Evolutionary conservation across 1,284 basidiomycete species (phyloP), one percentile per base, ranked within the genome.

Genomic region (Tylopilus sp.): DNA sequence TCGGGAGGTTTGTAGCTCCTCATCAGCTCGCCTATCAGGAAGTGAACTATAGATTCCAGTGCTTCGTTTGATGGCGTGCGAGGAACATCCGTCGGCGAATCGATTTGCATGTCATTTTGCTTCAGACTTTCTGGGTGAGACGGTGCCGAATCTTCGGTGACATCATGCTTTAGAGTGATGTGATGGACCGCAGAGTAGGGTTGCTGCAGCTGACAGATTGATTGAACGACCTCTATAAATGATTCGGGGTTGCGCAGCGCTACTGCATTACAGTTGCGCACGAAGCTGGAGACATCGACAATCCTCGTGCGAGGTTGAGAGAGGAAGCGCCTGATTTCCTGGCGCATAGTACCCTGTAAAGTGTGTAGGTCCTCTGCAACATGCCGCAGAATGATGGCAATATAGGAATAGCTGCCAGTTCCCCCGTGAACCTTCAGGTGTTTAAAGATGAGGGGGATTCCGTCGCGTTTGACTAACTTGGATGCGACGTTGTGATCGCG

Each of bases 331-430:
- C 81, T 85, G 58, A 98, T 77, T 58, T 94, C 89, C 53, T 89
- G 84, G 21, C 80, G 78, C 83, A 99, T 95, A 53, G 90, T 78
- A 6, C 75, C 73, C 47, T 82, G 78, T 28, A 98, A 67, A 2
- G 79, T 80, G 6, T 71, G 63, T 5, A 75, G 63, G 56, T 94
- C 89, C 69, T 99, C 97, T 45, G 96, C 81, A 46, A 92, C 72
- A 65, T 99, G 96, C 3, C 97, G 88, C 16, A 97, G 74, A 49
- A 98, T 87, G 61, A 91, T 89, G 18, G 87, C 83, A 41, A 93
- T 81, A 65, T 94, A 90, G 0, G 89, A 83, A 49, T 93, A 90
- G 55, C 86, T 89, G 25, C 87, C 84, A 34, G 76, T 65, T 1
- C 83, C 78, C 15, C 82, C 70, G 0, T 83, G 75, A 7, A 72